Evolutionary conservation across 225 moss, liverwort and hornwort genomes (phyloP), one percentile per base, ranked within the genome.

Genomic region (Ulota crispa): DNA sequence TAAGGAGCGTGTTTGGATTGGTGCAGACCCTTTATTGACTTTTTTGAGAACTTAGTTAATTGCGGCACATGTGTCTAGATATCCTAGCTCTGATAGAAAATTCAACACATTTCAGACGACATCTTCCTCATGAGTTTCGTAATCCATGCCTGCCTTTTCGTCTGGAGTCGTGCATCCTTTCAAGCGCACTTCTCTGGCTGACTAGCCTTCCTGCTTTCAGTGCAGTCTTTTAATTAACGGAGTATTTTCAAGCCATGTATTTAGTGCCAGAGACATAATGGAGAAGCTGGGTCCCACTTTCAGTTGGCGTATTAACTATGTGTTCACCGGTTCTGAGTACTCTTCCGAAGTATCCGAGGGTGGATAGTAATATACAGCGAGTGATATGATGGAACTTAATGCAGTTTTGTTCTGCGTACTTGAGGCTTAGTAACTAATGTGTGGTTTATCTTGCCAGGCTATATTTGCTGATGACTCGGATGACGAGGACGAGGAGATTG

Each of bases 401-500:
- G 28, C 41, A 31, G 45, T 41, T 61, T 9, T 37, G 45, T 79
- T 68, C 30, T 76, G 65, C 59, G 5, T 69, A 24, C 72, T 81
- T 15, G 57, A 65, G 30, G 31, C 62, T 67, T 39, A 47, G 27
- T 73, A 64, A 80, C 30, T 83, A 54, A 85, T 27, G 34, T 30
- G 60, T 8, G 62, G 39, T 43, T 50, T 56, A 39, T 76, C 39
- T 76, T 85, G 27, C 61, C 92, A 96, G 96, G 93, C 93, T 73
- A 95, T 98, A 70, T 98, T 98, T 80, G 91, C 95, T 60, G 98
- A 98, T 83, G 94, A 94, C 27, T 86, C 87, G 20, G 91, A 90
- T 50, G 95, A 94, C 34, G 89, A 90, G 73, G 81, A 86, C 67
- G 76, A 83, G 39, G 82, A 65, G 27, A 69, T 20, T 61, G 79